Base-by-base conservation (phyloP, 2,329 filamentous ascomycete genomes). In the Metarhizium brunneum region DNA sequence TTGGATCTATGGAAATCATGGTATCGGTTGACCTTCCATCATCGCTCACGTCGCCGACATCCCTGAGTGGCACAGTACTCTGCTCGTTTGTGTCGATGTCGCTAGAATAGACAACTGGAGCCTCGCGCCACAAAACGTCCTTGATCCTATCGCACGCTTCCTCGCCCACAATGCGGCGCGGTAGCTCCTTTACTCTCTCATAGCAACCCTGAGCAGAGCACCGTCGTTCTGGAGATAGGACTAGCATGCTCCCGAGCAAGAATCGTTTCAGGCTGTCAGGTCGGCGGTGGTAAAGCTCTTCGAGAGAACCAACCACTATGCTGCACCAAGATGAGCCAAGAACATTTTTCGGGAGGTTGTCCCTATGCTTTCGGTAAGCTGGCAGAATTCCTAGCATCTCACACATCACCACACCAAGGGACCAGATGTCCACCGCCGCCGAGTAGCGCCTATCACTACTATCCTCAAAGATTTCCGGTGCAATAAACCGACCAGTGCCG, bases 391-490 rank as follows among this genome's bases (percentile, higher is more conserved):
- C 7, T 16, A 56, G n/a, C 3, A n/a, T 30, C 18, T 51, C 6
- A n/a, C 56, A 56, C 45, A 56, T 57, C 3, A 96, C 90, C 2
- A 96, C 90, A 13, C 92, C 92, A 2, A 96, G 79, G 3, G 90
- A 95, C 92, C 92, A 96, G 42, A 96, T 79, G 69, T 96, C 92
- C 16, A 96, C 91, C 6, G 89, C 88, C 63, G 87, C 85, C 51
- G 89, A 94, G 72, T 96, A 96, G 65, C 88, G 84, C 2, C 95
- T 74, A 14, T 13, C 20, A 10, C 30, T 16, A 14, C 18, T 29
- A 11, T 8, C n/a, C 6, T 55, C 47, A 13, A 53, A 14, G 54
- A 96, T 92, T 68, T 96, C 92, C 1, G 92, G 92, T 2, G 92
- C 92, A 58, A 95, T 88, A 69, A 96, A 94, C 68, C 84, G 89